Evolutionary conservation across 2,329 filamentous ascomycete genomes (phyloP).

Genomic region (Cladosporium sp.): DNA sequence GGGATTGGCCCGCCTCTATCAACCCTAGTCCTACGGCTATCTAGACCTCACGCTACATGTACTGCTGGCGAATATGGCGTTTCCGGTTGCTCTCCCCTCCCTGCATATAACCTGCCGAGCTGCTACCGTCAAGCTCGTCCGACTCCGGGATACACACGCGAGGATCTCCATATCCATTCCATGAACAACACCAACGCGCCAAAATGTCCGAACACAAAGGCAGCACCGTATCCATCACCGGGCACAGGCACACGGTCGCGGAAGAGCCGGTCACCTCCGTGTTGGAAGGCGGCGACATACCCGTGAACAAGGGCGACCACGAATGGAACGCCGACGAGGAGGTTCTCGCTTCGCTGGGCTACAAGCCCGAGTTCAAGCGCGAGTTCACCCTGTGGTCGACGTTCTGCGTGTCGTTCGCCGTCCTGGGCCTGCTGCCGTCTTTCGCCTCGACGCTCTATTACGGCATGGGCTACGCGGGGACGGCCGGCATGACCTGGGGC

Average conservation of each 20-base stretch:
- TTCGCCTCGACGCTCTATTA: constrained; percentile 68
- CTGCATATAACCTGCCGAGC: too few species aligned
- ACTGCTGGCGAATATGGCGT: too few species aligned
- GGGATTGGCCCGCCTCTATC: too few species aligned
- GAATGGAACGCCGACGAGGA: constrained; percentile 52
- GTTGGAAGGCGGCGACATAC: constrained; percentile 43
- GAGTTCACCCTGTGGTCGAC: constrained; percentile 70
- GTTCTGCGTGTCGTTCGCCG: constrained; percentile 68
- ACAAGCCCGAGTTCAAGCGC: constrained; percentile 59
- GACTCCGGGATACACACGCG: too few species aligned
- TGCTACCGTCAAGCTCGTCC: too few species aligned
- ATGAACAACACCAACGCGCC: neutral
- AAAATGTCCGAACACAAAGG: neutral
- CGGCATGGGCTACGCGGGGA: constrained; percentile 51
- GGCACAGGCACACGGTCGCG: constrained; percentile 31
- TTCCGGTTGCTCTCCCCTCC: too few species aligned
- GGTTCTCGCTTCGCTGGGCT: constrained; percentile 55
- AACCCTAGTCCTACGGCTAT: too few species aligned
- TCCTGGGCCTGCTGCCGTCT: constrained; percentile 63
- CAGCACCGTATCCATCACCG: neutral
- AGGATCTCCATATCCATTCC: neutral
- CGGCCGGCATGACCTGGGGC: constrained; percentile 62
- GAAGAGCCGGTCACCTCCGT: constrained; percentile 50
- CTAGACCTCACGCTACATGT: too few species aligned
- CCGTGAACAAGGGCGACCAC: constrained; percentile 37